A percentile compares a stretch with the other conserved stretches of the same genome.
phyloP scores from a whole-genome alignment of 495 filamentous ascomycete species.

The Neurospora sp. region DNA sequence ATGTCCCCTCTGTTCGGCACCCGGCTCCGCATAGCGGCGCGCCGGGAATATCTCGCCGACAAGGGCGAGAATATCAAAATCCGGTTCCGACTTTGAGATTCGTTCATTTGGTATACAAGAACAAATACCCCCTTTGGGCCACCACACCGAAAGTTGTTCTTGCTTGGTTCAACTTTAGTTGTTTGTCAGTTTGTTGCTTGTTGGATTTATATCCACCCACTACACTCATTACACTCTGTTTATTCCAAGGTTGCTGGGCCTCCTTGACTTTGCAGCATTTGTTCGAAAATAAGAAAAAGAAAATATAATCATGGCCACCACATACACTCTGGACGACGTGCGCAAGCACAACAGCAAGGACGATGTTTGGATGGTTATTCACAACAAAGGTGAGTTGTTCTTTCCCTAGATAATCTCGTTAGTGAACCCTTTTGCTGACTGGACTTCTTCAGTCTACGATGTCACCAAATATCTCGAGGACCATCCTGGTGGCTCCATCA shows the following conservation, averaged over 20 bases:
- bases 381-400: constrained; percentile 36
- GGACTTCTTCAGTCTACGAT: constrained; percentile 40
- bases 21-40: background rate
- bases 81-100: background rate
- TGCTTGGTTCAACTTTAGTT: background rate
- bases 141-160: background rate
- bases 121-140: background rate
- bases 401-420: background rate
- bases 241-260: background rate
- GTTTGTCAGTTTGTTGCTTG: background rate
- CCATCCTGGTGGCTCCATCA: constrained; percentile 49
- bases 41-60: background rate
- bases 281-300: background rate
- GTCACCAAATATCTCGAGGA: constrained; percentile 48
- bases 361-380: constrained; percentile 49
- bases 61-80: background rate
- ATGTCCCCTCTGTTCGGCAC: background rate
- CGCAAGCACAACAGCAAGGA: constrained; percentile 43
- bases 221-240: background rate
- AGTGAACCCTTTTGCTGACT: background rate
- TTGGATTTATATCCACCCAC: background rate
- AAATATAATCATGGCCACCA: constrained; percentile 6
- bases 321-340: constrained; percentile 36
- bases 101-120: background rate
- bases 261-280: background rate